Base-by-base conservation (phyloP, 1,284 basidiomycete species). In the Inonotus obliquus region DNA sequence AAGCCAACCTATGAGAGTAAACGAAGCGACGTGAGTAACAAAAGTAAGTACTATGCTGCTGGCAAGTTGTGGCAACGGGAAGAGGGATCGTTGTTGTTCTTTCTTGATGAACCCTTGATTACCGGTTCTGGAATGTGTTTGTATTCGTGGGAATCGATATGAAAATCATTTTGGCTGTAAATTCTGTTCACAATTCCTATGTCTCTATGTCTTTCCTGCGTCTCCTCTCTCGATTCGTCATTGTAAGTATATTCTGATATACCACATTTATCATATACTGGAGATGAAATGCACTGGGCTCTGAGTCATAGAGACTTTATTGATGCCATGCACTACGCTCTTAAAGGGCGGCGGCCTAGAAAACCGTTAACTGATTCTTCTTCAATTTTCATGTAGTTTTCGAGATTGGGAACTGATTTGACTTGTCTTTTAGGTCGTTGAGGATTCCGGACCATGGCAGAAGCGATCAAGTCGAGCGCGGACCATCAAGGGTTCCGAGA, bases 211-310 rank as follows among this genome's bases (percentile, higher is more conserved):
- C n/a, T 21, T n/a, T 17, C 4, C 35, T 41, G 7, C n/a, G 1
- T 7, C 10, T n/a, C 10, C 41, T 25, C 27, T 23, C 45, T 45
- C 21, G 23, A 49, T 27, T 27, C 25, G 19, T 29, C 52, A 32
- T 21, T 41, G 57, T 63, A 44, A 54, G 61, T 63, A 38, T n/a
- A 10, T n/a, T 17, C 54, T 7, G 21, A 14, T 29, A 11, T 27
- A 21, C 29, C 44, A 11, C 53, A 45, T 38, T 6, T 29, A 17
- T 21, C n/a, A n/a, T n/a, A n/a, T n/a, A n/a, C n/a, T n/a, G n/a
- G n/a, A 44, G 89, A 92, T 85, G 90, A 91, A 90, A 82, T 76
- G 90, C 90, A 92, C 89, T 92, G 89, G 90, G 89, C 89, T 92
- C 89, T 89, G 90, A 91, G 58, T 61, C 63, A 57, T 49, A n/a